These are phyloP conservation scores for Chloromonas sp. DNA, from an alignment of 163 green algal species.

Conservation along the genomic window DNA sequence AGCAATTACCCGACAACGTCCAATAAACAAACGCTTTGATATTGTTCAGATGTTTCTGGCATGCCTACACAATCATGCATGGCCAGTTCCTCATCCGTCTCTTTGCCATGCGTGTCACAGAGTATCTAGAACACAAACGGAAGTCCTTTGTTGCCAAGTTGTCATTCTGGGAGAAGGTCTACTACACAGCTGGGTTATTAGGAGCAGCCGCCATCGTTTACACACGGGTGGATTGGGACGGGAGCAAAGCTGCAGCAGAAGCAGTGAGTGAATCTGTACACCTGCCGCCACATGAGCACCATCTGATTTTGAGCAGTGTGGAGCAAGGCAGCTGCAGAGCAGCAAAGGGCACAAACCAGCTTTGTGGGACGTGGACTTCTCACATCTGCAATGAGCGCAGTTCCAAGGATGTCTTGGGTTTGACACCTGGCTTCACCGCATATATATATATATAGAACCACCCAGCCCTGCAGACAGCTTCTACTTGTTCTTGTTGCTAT, in stretches of 20 bases:
- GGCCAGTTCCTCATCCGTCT: neutral
- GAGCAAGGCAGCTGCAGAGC: no score
- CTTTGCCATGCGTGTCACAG: neutral
- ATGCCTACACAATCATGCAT: neutral
- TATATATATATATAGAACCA: no score
- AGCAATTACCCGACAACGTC: neutral
- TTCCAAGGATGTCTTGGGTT: no score
- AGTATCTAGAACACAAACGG: constrained; percentile 5
- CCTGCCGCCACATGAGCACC: no score
- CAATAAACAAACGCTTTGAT: neutral
- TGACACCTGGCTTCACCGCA: no score
- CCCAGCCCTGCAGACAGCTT: no score
- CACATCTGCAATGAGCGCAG: no score
- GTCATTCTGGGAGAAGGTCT: constrained; percentile 14
- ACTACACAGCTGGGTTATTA: neutral
- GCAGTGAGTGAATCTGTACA: neutral
- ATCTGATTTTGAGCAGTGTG: no score
- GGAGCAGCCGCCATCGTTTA: neutral
- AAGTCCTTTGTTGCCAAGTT: constrained; percentile 7
- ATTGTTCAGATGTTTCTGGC: neutral
- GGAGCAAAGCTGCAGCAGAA: constrained; percentile 5
- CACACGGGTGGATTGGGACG: constrained; percentile 7
- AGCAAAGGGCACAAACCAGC: no score
- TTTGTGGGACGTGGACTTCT: no score
- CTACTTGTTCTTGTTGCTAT: no score